Base-by-base conservation (phyloP, 75 land plant genomes). In the Picea sitchensis region DNA sequence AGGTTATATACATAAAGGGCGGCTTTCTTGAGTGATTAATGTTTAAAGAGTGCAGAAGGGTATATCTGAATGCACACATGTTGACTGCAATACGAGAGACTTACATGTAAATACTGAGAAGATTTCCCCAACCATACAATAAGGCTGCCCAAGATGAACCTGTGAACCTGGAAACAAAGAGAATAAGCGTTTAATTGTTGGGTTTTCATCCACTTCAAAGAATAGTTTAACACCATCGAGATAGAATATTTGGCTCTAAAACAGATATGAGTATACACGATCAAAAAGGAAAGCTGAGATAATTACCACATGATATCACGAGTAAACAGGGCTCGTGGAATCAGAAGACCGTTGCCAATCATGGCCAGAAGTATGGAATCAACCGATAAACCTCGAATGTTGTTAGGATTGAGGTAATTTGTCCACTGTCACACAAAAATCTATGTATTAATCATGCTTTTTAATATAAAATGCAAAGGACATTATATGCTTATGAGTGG, bases 251-350 rank as follows among this genome's bases (percentile, higher is more conserved):
- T 51, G 1, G 12, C 56, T 51, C 56, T 51, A 9, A 2, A 51
- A 11, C 64, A 3, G 36, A 61, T 34, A 31, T 26, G 41, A 65
- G 38, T 44, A 61, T 58, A 6, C 32, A 14, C 14, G 18, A 9
- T 68, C 51, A 59, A 78, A 47, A 58, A 36, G 14, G 56, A n/a
- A 72, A 15, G 58, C 47, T 79, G 54, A 58, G 69, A 72, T 32
- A 84, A 31, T 54, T 93, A 96, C 98, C 98, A 96, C 96, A 96
- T 94, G 15, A 94, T 75, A 79, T 96, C 97, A 60, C 97, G 89
- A 65, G 90, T 94, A 77, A 96, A 92, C 4, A 94, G 84, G 59
- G 98, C 96, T 26, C 98, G 93, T 67, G 98, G 98, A 60, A 94
- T 78, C 87, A 94, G 78, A 71, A 96, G 90, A 65, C 90, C 92